Evolutionary conservation across 805 yeast species (phyloP).

Genomic region (Ogataea allantospora): DNA sequence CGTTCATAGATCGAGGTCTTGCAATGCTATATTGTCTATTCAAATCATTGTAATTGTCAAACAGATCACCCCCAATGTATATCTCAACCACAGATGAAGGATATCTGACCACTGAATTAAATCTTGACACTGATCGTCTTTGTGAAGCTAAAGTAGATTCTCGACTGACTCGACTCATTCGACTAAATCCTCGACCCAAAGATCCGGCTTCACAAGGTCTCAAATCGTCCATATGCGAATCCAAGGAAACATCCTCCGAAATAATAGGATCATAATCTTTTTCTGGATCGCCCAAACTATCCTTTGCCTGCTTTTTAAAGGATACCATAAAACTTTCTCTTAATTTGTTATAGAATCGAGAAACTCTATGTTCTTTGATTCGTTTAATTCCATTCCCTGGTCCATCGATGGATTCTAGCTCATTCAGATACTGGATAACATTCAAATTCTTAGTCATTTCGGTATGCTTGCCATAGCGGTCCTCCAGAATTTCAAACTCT

Average conservation of each 20-base stretch:
- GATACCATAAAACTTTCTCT: slow-evolving; percentile 17
- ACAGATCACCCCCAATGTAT: slow-evolving; percentile 22
- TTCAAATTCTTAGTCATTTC: slow-evolving; percentile 1
- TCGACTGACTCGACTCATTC: slow-evolving; percentile 4
- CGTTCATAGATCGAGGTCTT: slow-evolving; percentile 17
- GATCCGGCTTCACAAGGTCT: background rate
- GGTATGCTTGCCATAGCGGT: background rate
- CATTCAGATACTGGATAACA: background rate
- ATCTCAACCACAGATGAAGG: slow-evolving; percentile 24
- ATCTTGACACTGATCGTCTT: slow-evolving; percentile 14
- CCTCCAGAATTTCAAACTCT: slow-evolving; percentile 1
- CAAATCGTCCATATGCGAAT: background rate
- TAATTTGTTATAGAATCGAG: slow-evolving; percentile 17
- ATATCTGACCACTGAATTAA: slow-evolving; percentile 19
- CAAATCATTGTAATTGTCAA: slow-evolving; percentile 14
- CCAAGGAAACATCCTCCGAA: background rate
- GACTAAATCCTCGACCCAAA: background rate
- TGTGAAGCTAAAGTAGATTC: slow-evolving; percentile 2
- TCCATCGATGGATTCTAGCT: background rate
- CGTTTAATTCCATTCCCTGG: background rate
- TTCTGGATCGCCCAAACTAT: background rate
- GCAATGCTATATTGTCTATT: slow-evolving; percentile 22
- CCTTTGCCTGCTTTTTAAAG: slow-evolving; percentile 12
- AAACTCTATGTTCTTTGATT: slow-evolving; percentile 15
- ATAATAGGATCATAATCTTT: background rate